Percentiles rank a stretch among this genome's conserved stretches.
These are phyloP conservation scores for Isoetes engelmannii DNA, from an alignment of 83 land plant species.

Conservation along the genomic window DNA sequence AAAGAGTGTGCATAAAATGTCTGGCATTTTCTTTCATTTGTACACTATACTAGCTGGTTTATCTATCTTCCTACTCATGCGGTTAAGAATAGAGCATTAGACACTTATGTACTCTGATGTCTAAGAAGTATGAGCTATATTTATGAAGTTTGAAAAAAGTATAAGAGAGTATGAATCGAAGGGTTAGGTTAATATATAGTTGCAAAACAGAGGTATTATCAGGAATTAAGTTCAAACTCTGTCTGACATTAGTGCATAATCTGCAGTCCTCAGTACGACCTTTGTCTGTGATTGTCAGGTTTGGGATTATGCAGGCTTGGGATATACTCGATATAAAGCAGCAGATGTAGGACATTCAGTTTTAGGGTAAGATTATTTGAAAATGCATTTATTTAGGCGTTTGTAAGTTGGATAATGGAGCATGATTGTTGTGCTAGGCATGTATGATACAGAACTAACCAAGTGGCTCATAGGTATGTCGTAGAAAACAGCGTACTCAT, in stretches of 20 bases:
- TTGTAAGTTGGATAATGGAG: neutral
- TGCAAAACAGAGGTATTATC: neutral
- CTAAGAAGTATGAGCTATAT: no score
- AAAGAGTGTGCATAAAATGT: no score
- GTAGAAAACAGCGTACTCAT: slow-evolving; percentile 35
- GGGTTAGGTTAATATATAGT: neutral
- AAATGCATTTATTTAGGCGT: neutral
- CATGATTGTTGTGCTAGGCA: no score
- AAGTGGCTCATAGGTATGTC: slow-evolving; percentile 19
- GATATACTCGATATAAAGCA: slow-evolving; percentile 36
- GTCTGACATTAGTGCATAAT: neutral
- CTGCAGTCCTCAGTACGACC: neutral
- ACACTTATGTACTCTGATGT: no score
- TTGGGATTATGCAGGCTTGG: slow-evolving; percentile 35
- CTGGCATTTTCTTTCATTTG: no score
- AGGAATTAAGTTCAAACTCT: neutral
- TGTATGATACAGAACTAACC: no score
- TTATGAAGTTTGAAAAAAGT: no score
- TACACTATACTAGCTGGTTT: no score
- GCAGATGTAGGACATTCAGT: slow-evolving; percentile 31
- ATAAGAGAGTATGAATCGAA: no score
- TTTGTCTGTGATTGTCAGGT: slow-evolving; percentile 15
- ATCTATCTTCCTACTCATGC: neutral
- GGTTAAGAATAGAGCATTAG: no score
- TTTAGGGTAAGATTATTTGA: slow-evolving; percentile 24